phyloP scores from a whole-genome alignment of 2,329 filamentous ascomycete genomes.

The Coniochaeta hoffmannii region DNA sequence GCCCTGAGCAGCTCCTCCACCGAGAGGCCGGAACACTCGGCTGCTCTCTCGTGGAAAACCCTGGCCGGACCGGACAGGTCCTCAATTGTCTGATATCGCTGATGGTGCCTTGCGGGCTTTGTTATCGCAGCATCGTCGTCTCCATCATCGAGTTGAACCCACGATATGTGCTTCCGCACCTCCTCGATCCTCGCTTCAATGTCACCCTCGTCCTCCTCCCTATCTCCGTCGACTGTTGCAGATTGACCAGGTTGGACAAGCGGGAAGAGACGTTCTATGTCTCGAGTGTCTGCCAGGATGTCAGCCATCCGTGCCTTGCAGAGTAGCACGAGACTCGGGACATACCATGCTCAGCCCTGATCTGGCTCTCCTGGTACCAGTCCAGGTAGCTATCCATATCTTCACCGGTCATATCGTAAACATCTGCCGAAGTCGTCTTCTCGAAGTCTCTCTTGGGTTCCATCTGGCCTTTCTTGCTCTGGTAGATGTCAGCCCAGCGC shows the following conservation, averaged over 20 bases:
- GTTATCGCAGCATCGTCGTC: constrained; percentile 7
- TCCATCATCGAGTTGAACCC: constrained; percentile 4
- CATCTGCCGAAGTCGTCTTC: constrained; percentile 17
- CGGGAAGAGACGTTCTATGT: constrained; percentile 14
- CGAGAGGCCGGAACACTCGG: constrained; percentile 28
- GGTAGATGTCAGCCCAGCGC: constrained; percentile 53
- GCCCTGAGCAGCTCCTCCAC: constrained; percentile 25
- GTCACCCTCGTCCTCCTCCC: constrained; percentile 12
- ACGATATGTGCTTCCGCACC: constrained; percentile 17
- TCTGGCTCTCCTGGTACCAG: constrained; percentile 66
- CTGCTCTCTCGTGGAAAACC: constrained; percentile 33
- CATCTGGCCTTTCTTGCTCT: constrained; percentile 10
- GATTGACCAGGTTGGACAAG: constrained; percentile 7
- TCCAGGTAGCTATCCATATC: constrained; percentile 71
- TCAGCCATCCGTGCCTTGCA: constrained; percentile 2
- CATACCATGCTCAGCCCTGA: constrained; percentile 16
- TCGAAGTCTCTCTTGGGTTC: constrained; percentile 18
- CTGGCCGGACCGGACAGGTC: constrained; percentile 34
- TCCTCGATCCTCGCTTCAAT: constrained; percentile 15
- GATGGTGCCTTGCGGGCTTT: constrained; percentile 25
- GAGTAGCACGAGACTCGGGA: not conserved
- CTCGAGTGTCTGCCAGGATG: constrained; percentile 10
- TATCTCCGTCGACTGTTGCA: constrained; percentile 6
- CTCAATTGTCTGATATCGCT: constrained; percentile 26
- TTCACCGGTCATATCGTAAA: constrained; percentile 40